Conservation (phyloP, 1,139 yeast genomes). For the Kodamaea alishanica region DNA sequence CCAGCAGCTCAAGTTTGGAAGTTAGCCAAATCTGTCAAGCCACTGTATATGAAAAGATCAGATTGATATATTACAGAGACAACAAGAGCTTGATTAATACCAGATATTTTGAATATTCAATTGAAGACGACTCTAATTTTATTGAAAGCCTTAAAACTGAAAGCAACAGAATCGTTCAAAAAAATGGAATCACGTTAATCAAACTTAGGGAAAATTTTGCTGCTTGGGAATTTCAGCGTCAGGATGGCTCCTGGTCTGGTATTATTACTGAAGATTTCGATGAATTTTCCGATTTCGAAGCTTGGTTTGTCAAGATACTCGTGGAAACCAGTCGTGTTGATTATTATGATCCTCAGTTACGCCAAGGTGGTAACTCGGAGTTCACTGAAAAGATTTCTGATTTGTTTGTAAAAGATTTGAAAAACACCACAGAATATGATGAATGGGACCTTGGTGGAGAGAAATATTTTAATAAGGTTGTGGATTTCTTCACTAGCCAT, state of each 20-base stretch:
- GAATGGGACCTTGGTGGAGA: slow-evolving; percentile 49
- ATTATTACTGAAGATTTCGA: slow-evolving; percentile 25
- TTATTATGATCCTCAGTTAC: slow-evolving; percentile 2
- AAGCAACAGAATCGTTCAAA: not conserved
- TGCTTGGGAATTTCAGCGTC: slow-evolving; percentile 10
- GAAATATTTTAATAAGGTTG: slow-evolving; percentile 35
- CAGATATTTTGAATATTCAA: slow-evolving; percentile 10
- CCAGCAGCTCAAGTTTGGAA: slow-evolving; percentile 5
- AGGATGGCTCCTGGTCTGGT: slow-evolving; percentile 22
- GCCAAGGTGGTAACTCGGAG: not conserved
- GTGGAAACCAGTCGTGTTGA: slow-evolving; percentile 16
- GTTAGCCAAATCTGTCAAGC: slow-evolving; percentile 2
- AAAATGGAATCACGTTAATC: slow-evolving; percentile 2
- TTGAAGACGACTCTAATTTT: not conserved
- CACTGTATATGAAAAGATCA: slow-evolving; percentile 34
- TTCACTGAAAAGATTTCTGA: slow-evolving; percentile 21
- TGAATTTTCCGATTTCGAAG: slow-evolving; percentile 25
- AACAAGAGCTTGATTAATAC: slow-evolving; percentile 8
- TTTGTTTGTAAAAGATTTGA: slow-evolving; percentile 40
- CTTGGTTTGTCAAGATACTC: slow-evolving; percentile 33
- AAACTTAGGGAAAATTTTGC: slow-evolving; percentile 3
- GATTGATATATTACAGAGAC: slow-evolving; percentile 29
- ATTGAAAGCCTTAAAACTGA: slow-evolving; percentile 1
- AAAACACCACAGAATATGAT: slow-evolving; percentile 46
- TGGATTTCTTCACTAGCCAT: slow-evolving; percentile 48